Evolutionary conservation across 1,284 basidiomycete species (phyloP).

Genomic region (Termitomyces sp.): DNA sequence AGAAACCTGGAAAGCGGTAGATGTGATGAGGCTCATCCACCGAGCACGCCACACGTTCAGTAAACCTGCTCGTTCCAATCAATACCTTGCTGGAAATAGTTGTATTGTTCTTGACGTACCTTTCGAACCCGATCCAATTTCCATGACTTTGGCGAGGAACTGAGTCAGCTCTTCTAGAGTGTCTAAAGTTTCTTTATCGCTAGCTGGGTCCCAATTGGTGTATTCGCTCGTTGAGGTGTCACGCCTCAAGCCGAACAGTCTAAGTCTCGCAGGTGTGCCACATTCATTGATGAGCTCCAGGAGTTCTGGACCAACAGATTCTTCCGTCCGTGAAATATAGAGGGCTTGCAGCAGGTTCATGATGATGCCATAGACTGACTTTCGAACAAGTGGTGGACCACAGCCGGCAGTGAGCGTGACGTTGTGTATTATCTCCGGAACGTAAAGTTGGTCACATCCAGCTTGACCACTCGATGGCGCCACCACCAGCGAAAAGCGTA

Average conservation of each 20-base stretch:
- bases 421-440: constrained; percentile 79
- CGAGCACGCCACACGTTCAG: constrained; percentile 90
- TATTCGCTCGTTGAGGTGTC: constrained; percentile 63
- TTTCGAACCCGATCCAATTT: constrained; percentile 59
- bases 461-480: constrained; percentile 63
- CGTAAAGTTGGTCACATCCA: constrained; percentile 68
- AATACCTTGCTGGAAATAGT: neutral
- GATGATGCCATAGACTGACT: constrained; percentile 76
- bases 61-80: constrained; percentile 47
- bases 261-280: constrained; percentile 51
- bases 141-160: constrained; percentile 63
- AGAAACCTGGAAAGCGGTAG: constrained; percentile 90
- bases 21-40: constrained; percentile 90
- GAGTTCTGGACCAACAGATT: constrained; percentile 52
- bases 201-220: constrained; percentile 44
- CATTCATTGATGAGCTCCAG: constrained; percentile 59
- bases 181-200: constrained; percentile 61
- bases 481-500: constrained; percentile 68
- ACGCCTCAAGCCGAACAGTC: constrained; percentile 70
- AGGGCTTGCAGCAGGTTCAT: constrained; percentile 79
- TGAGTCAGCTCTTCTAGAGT: constrained; percentile 63
- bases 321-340: constrained; percentile 54
- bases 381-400: constrained; percentile 70
- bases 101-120: constrained; percentile 40
- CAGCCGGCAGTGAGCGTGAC: constrained; percentile 71